Evolutionary conservation across 2,329 filamentous ascomycete species (phyloP).

Genomic region (Colletotrichum musae): DNA sequence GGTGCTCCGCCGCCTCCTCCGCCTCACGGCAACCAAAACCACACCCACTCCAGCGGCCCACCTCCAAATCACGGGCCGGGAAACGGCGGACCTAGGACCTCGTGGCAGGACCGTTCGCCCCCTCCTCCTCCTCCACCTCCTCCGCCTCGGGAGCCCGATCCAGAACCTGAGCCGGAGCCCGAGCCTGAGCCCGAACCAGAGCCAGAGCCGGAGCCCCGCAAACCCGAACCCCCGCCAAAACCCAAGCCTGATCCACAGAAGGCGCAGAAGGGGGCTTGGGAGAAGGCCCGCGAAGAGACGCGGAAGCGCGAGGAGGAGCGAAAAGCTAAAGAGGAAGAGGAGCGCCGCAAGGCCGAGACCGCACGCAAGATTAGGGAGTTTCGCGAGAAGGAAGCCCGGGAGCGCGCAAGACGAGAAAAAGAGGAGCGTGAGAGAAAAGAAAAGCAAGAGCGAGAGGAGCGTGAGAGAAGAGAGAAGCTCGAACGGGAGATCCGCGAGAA

Average conservation of each 20-base stretch:
- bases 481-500: conserved; percentile 53
- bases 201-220: conserved; percentile 45
- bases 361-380: conserved; percentile 67
- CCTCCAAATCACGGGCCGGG: conserved; percentile 45
- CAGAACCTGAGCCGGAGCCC: conserved; percentile 39
- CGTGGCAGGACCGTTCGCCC: conserved; percentile 53
- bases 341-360: conserved; percentile 71
- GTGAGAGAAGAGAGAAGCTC: conserved; percentile 51
- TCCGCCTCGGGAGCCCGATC: conserved; percentile 42
- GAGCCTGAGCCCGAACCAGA: conserved; percentile 41
- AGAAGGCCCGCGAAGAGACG: conserved; percentile 71
- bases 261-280: conserved; percentile 44
- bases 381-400: conserved; percentile 69
- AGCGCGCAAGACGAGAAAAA: conserved; percentile 57
- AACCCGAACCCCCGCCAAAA: conserved; percentile 45
- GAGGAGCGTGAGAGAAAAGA: conserved; percentile 60
- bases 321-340: conserved; percentile 72
- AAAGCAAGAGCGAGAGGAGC: conserved; percentile 48
- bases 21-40: conserved; percentile 40
- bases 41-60: conserved; percentile 35
- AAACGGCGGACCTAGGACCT: conserved; percentile 53
- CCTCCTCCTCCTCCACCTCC: conserved; percentile 37
- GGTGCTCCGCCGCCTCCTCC: conserved; percentile 42
- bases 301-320: conserved; percentile 75
- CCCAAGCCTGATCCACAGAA: conserved; percentile 42